Conservation (phyloP, 768 basidiomycete genomes). For the Gelatoporia subvermispora region DNA sequence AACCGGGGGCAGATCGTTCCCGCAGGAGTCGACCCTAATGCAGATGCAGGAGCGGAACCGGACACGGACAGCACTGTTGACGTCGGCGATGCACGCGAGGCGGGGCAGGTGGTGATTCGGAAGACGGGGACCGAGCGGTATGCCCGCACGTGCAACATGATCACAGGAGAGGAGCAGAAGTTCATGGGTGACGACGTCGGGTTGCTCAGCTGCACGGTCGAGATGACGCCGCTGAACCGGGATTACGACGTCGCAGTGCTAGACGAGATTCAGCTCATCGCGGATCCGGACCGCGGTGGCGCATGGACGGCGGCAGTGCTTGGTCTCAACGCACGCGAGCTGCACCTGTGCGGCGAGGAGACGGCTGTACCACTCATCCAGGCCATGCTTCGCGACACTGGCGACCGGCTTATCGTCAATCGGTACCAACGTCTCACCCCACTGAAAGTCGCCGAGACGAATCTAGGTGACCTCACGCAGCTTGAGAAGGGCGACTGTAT, state of each 20-base stretch:
- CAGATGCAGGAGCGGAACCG: constrained; percentile 29
- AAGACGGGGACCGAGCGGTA: constrained; percentile 39
- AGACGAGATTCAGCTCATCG: constrained; percentile 97
- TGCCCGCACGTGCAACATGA: constrained; percentile 71
- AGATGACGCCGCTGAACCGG: constrained; percentile 61
- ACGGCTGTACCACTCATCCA: constrained; percentile 80
- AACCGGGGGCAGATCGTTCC: constrained; percentile 88
- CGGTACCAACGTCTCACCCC: constrained; percentile 89
- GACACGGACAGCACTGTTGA: constrained; percentile 34
- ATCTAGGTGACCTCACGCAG: constrained; percentile 51
- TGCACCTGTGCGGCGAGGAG: constrained; percentile 96
- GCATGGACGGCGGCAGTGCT: constrained; percentile 84
- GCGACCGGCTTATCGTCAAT: constrained; percentile 76
- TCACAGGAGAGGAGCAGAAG: constrained; percentile 89
- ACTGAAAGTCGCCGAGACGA: constrained; percentile 60
- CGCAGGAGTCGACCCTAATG: constrained; percentile 48
- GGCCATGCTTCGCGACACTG: constrained; percentile 64
- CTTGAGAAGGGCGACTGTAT: constrained; percentile 85
- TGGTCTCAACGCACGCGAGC: constrained; percentile 67
- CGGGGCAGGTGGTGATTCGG: constrained; percentile 13
- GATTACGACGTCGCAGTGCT: constrained; percentile 80
- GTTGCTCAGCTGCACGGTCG: constrained; percentile 83
- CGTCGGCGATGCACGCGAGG: constrained; percentile 11
- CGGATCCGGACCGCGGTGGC: constrained; percentile 69
- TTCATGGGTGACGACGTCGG: constrained; percentile 53